Evolutionary conservation across 176 grass and related monocot genomes (phyloP), one percentile per base, ranked within the genome.

Genomic region (Cenchrus americanus): DNA sequence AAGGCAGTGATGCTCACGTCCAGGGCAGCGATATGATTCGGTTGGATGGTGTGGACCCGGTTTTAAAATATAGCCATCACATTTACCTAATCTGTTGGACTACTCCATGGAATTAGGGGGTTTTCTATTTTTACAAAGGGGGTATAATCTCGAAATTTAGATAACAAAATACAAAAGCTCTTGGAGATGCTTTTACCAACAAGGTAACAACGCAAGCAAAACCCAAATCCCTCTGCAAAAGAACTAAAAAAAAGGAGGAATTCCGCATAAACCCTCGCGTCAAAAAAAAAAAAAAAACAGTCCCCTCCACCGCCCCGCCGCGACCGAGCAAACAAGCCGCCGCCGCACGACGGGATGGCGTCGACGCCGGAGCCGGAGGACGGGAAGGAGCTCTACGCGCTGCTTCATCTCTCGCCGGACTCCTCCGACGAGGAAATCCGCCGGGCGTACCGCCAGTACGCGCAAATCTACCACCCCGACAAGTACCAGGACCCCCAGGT

Each of bases 381-480:
- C 17, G 87, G 89, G 73, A 90, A 60, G 89, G 89, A 97, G 51
- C 80, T 97, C 78, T 97, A 94, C 84, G 94, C 94, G 41, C 87
- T 89, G 53, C 91, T 94, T 19, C 94, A 97, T 75, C 89, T 97
- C 87, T 97, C 91, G 24, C 91, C 94, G 44, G 91, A 97, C 27
- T 72, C 94, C 75, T 84, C 94, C 59, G 75, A 78, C 22, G 94
- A 97, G 88, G 94, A 97, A 83, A 84, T 97, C 87, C 94, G 94
- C 87, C 79, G 81, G 84, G 94, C 94, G n/a, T 97, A 94, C 71
- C 94, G 91, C 82, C 91, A 97, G 61, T 97, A 81, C 75, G 94
- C 94, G 15, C 94, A 97, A 94, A 90, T 97, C 85, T 97, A 97
- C 89, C 94, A 94, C 74, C 94, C 94, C 40, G 94, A 97, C 87